These are phyloP conservation scores for Neonectria ditissima DNA, from an alignment of 2,329 filamentous ascomycete genomes.

Conservation along the genomic window DNA sequence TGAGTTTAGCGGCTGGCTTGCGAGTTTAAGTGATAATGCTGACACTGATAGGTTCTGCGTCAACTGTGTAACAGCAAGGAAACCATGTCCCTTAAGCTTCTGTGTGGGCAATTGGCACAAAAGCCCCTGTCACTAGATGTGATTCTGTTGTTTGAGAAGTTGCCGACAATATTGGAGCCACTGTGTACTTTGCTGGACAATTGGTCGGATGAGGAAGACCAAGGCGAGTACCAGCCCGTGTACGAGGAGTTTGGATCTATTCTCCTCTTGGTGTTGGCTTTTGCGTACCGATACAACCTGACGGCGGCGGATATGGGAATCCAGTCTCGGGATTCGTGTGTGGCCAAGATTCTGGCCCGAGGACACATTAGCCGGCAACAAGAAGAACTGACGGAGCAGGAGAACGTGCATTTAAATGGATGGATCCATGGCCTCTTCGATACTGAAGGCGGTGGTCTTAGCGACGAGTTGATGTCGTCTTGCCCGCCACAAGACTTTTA, in stretches of 20 bases:
- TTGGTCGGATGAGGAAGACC: constrained; percentile 86
- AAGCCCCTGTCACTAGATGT: constrained; percentile 80
- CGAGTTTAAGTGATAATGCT: not conserved
- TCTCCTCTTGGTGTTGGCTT: constrained; percentile 77
- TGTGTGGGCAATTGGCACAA: constrained; percentile 79
- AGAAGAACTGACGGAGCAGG: constrained; percentile 72
- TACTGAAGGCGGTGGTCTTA: constrained; percentile 77
- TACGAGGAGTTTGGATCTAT: constrained; percentile 89
- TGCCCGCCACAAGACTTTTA: constrained; percentile 89
- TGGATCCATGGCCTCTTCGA: constrained; percentile 86
- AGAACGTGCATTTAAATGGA: constrained; percentile 74
- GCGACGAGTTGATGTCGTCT: constrained; percentile 83
- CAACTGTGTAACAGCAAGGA: constrained; percentile 79
- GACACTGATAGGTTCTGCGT: constrained; percentile 68
- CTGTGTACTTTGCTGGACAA: constrained; percentile 81
- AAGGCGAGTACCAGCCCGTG: constrained; percentile 85
- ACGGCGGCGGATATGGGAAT: constrained; percentile 73
- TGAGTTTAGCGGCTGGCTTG: constrained; percentile 48
- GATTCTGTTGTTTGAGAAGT: constrained; percentile 79
- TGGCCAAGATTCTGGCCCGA: constrained; percentile 73
- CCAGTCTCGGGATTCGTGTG: constrained; percentile 70
- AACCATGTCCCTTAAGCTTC: constrained; percentile 81
- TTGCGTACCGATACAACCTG: constrained; percentile 81
- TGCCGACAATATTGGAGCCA: constrained; percentile 76
- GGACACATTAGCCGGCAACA: constrained; percentile 68